Base-by-base conservation (phyloP, 257 asterid genomes). In the Jacaranda mimosifolia region DNA sequence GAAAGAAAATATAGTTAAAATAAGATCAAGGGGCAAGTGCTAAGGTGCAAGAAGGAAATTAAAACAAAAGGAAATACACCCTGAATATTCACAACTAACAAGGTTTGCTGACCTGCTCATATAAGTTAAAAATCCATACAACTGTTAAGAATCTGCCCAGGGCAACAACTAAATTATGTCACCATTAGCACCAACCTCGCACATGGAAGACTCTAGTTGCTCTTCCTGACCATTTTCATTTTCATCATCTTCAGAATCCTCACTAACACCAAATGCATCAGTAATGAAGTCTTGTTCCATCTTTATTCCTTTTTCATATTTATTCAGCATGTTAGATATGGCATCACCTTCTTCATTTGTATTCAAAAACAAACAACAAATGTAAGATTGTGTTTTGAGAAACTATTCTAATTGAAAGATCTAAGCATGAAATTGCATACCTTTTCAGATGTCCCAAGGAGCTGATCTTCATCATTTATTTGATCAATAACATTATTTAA, bases 391-490 rank as follows among this genome's bases (percentile, higher is more conserved):
- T 59, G 70, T 46, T 2, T 2, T 12, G 68, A 64, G 80, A 74
- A n/a, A 60, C 10, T 13, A 80, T 52, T 32, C 18, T 6, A 60
- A 66, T 5, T 1, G 55, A 71, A 64, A 45, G 62, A 55, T 78
- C 68, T 18, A 58, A 51, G 39, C 60, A 18, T 17, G 60, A 66
- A 80, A 55, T 9, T 19, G 57, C 79, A 53, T 86, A 94, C 98
- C 88, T 88, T 87, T 26, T 83, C 89, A 45, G 94, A 87, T 46
- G 86, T 48, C 39, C 97, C 98, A 62, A 91, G 85, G 65, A 96
- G 96, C 88, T 96, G 99, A 81, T 96, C 99, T 86, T 96, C 99
- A 57, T 91, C 91, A 45, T 75, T 82, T 69, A 96, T 93, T 86
- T 96, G 98, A 51, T 96, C 88, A 75, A 98, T 91, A 76, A 96